Conservation (phyloP, 306 rosid genomes). For the Quercus suber region DNA sequence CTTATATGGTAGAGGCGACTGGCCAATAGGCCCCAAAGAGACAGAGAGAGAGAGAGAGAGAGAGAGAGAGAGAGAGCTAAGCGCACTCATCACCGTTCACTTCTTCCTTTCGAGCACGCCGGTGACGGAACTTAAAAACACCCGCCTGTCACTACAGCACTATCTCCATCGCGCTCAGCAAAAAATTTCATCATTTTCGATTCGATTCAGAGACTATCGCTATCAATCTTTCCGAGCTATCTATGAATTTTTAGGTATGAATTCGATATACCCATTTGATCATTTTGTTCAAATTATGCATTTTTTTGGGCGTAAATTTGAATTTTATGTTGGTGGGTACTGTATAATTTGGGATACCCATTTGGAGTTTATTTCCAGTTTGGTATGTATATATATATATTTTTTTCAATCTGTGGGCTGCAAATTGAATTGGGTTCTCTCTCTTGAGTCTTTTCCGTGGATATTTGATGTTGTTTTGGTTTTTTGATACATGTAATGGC, state of each 20-base stretch:
- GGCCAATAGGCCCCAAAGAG: conserved; percentile 2
- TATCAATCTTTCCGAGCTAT: conserved; percentile 18
- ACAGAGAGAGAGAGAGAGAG: no score
- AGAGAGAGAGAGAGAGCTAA: conserved; percentile 1
- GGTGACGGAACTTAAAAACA: conserved; percentile 54
- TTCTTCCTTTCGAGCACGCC: conserved; percentile 28
- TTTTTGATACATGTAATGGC: conserved; percentile 12
- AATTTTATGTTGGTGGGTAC: not conserved
- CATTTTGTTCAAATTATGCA: not conserved
- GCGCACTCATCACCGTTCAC: conserved; percentile 53
- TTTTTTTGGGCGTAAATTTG: conserved; percentile 5
- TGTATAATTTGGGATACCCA: conserved; percentile 7
- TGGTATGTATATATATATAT: not conserved
- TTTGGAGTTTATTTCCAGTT: conserved; percentile 8
- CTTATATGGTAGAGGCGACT: conserved; percentile 2
- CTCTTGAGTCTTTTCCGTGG: conserved; percentile 2
- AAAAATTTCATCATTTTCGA: conserved; percentile 20
- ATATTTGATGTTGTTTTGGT: conserved; percentile 14
- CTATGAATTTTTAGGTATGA: conserved; percentile 35
- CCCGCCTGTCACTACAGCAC: conserved; percentile 30
- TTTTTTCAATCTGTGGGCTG: not conserved
- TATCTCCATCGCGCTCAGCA: conserved; percentile 20
- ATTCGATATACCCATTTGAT: conserved; percentile 24
- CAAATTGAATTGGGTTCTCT: conserved; percentile 23
- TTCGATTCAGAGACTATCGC: conserved; percentile 34